These are phyloP conservation scores for Fusarium penzigii DNA, from an alignment of 2,329 filamentous ascomycete genomes.

Conservation along the genomic window DNA sequence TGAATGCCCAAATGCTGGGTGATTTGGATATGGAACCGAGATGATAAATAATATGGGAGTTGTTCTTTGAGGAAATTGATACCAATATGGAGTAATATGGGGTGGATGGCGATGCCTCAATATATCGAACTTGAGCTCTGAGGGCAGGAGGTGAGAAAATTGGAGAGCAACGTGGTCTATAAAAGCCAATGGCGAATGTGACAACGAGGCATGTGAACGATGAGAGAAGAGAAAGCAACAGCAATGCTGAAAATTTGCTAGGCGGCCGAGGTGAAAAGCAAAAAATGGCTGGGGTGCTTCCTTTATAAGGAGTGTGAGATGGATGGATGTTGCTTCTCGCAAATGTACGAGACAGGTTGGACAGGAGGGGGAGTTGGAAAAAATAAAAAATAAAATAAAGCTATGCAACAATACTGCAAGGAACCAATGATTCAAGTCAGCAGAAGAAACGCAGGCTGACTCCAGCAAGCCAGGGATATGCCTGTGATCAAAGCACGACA, in stretches of 20 bases:
- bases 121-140: no score
- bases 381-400: conserved; percentile 3
- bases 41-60: no score
- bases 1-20: no score
- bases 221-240: conserved; percentile 18
- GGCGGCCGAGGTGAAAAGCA: conserved; percentile 21
- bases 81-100: no score
- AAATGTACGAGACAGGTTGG: no score
- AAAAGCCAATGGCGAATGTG: conserved; percentile 10
- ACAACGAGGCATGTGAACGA: conserved; percentile 16
- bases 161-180: conserved; percentile 11
- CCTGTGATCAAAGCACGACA: conserved; percentile 22
- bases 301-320: conserved; percentile 13
- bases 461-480: conserved; percentile 17
- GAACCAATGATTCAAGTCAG: conserved; percentile 17
- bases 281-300: conserved; percentile 17
- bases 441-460: not conserved
- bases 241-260: conserved; percentile 2
- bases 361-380: not conserved
- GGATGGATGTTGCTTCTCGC: not conserved
- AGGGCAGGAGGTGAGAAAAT: not conserved
- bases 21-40: no score
- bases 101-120: no score
- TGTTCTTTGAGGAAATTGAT: no score
- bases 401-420: conserved; percentile 2